Evolutionary conservation across 208 protist genomes (phyloP).

Genomic region (Trypanosoma rangeli): DNA sequence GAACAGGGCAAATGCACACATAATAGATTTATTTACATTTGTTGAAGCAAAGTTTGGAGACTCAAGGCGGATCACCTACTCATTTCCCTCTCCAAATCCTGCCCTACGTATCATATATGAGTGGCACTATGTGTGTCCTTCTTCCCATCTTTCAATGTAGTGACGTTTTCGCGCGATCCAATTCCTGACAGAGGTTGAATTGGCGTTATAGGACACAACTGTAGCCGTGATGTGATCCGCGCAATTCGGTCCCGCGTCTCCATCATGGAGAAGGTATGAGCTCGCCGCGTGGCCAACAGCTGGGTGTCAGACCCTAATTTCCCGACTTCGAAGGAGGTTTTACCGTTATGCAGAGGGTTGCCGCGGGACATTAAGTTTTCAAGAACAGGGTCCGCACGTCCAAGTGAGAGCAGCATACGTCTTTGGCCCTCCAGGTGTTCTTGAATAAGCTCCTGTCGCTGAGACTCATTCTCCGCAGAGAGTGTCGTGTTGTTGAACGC

Average conservation of each 20-base stretch:
- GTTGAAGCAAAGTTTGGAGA: not conserved
- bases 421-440: constrained; percentile 25
- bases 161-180: constrained; percentile 23
- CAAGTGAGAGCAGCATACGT: constrained; percentile 23
- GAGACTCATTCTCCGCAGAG: constrained; percentile 1
- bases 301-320: not conserved
- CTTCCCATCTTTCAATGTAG: constrained; percentile 30
- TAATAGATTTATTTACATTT: not conserved
- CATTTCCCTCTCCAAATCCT: not conserved
- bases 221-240: constrained; percentile 36
- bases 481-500: not conserved
- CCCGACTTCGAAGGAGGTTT: not conserved
- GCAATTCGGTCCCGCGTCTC: constrained; percentile 24
- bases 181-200: constrained; percentile 38
- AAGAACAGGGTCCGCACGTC: constrained; percentile 22
- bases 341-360: not conserved
- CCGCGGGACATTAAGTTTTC: not conserved
- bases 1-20: not conserved
- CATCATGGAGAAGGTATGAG: not conserved
- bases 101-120: not conserved
- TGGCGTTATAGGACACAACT: constrained; percentile 25
- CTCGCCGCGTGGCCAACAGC: not conserved
- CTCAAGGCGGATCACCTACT: not conserved
- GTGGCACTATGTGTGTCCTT: constrained; percentile 16
- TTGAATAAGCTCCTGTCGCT: constrained; percentile 8